Evolutionary conservation across 2,329 filamentous ascomycete species (phyloP).

Genomic region (Colletotrichum melonis): DNA sequence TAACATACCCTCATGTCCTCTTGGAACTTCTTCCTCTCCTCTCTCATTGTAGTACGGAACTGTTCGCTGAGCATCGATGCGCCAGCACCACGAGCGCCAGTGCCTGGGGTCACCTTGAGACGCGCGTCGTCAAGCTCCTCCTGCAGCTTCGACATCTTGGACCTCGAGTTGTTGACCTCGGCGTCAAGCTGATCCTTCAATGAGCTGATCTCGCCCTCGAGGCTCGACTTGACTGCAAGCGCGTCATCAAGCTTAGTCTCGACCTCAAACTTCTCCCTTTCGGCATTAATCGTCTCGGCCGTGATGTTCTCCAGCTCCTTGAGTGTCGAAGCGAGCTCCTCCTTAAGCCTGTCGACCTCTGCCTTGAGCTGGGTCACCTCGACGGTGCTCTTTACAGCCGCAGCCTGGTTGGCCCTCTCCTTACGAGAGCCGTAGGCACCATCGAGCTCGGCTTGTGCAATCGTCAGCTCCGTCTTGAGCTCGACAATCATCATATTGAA

Average conservation of each 20-base stretch:
- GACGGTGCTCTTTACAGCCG: slow-evolving; percentile 61
- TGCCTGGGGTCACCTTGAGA: slow-evolving; percentile 52
- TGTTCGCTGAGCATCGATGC: slow-evolving; percentile 67
- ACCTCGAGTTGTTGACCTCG: slow-evolving; percentile 51
- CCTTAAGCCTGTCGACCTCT: slow-evolving; percentile 62
- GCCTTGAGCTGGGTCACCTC: slow-evolving; percentile 58
- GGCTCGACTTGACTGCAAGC: slow-evolving; percentile 45
- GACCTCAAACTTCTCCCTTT: slow-evolving; percentile 61
- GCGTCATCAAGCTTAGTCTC: slow-evolving; percentile 56
- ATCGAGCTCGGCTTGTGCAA: slow-evolving; percentile 71
- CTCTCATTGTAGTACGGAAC: slow-evolving; percentile 66
- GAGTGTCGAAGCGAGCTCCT: slow-evolving; percentile 62
- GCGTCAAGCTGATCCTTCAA: slow-evolving; percentile 53
- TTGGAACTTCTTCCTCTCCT: slow-evolving; percentile 68
- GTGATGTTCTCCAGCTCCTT: slow-evolving; percentile 66
- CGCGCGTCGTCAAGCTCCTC: slow-evolving; percentile 64
- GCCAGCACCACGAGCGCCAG: slow-evolving; percentile 52
- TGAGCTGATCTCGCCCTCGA: slow-evolving; percentile 52
- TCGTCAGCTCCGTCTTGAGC: slow-evolving; percentile 71
- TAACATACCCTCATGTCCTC: slow-evolving; percentile 62
- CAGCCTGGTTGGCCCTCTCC: slow-evolving; percentile 68
- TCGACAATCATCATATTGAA: slow-evolving; percentile 65
- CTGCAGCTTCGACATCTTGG: slow-evolving; percentile 54
- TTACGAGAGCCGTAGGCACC: slow-evolving; percentile 70
- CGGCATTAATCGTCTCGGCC: slow-evolving; percentile 60